Conservation (phyloP, 305 asterid species). For the Plantago lanceolata region DNA sequence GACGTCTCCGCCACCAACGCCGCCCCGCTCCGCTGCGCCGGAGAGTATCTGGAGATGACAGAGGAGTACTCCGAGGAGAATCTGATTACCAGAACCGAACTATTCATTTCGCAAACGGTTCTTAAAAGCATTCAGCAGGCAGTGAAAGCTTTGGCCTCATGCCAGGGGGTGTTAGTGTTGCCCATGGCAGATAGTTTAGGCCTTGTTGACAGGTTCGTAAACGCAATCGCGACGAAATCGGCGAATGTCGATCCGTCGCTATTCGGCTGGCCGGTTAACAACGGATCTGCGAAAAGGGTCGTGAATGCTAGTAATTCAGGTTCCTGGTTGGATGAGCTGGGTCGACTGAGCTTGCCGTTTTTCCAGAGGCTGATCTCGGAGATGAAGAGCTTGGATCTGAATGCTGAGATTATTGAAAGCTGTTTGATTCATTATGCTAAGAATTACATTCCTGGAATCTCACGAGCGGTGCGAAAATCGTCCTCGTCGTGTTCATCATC, state of each 20-base stretch:
- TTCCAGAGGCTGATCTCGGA: slow-evolving; percentile 60
- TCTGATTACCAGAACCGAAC: slow-evolving; percentile 70
- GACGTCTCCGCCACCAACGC: slow-evolving; percentile 65
- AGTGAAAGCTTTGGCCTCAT: slow-evolving; percentile 51
- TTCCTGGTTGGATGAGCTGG: slow-evolving; percentile 73
- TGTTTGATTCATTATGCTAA: slow-evolving; percentile 76
- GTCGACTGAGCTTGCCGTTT: slow-evolving; percentile 43
- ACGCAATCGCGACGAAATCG: slow-evolving; percentile 65
- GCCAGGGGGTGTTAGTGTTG: slow-evolving; percentile 48
- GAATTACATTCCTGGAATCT: slow-evolving; percentile 72
- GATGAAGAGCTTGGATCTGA: slow-evolving; percentile 57
- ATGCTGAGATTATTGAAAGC: slow-evolving; percentile 67
- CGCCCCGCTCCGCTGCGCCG: slow-evolving; percentile 87
- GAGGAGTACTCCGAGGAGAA: slow-evolving; percentile 84
- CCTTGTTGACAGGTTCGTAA: slow-evolving; percentile 68
- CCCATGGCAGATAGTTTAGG: slow-evolving; percentile 69
- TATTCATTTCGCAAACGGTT: slow-evolving; percentile 49
- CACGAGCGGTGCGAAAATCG: slow-evolving; percentile 55
- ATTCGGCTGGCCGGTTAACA: slow-evolving; percentile 91
- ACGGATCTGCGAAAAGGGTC: slow-evolving; percentile 32
- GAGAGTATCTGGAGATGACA: slow-evolving; percentile 78
- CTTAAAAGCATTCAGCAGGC: slow-evolving; percentile 52
- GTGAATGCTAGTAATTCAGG: slow-evolving; percentile 26
- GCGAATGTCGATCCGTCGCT: slow-evolving; percentile 69
- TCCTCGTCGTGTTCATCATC: slow-evolving; percentile 35